Evolutionary conservation across 2,329 filamentous ascomycete species (phyloP).

Genomic region (Trichophyton mentagrophytes): DNA sequence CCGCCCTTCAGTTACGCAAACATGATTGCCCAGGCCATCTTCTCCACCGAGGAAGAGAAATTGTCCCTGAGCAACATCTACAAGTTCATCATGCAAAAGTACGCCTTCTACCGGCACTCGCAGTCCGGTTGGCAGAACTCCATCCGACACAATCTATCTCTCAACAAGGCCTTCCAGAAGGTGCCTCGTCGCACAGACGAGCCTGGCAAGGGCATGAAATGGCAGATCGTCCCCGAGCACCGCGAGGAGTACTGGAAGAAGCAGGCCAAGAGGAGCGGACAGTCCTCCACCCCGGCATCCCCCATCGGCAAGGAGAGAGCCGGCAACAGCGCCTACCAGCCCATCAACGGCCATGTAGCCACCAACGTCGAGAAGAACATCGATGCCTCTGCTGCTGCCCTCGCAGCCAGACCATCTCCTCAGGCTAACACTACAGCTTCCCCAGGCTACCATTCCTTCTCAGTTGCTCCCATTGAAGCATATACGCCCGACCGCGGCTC

Average conservation of each 20-base stretch:
- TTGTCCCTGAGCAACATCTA: conserved; percentile 89
- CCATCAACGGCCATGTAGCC: conserved; percentile 22
- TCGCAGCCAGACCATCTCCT: conserved; percentile 27
- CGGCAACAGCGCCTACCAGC: conserved; percentile 19
- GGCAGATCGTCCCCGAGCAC: conserved; percentile 77
- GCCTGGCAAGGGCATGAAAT: conserved; percentile 98
- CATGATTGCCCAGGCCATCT: conserved; percentile 91
- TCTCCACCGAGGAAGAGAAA: conserved; percentile 74
- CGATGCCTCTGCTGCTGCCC: conserved; percentile 26
- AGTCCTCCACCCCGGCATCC: conserved; percentile 35
- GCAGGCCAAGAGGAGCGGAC: conserved; percentile 32
- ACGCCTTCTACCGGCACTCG: conserved; percentile 81
- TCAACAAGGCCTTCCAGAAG: conserved; percentile 92
- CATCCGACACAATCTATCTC: conserved; percentile 86
- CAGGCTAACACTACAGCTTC: conserved; percentile 27
- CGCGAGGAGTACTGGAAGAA: conserved; percentile 80
- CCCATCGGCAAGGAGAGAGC: conserved; percentile 32
- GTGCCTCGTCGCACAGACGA: conserved; percentile 85
- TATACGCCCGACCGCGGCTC: conserved; percentile 38
- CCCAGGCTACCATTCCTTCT: conserved; percentile 31
- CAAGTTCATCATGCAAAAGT: conserved; percentile 77
- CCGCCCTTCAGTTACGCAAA: conserved; percentile 94
- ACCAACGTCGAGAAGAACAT: conserved; percentile 10
- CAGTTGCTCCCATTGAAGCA: conserved; percentile 32
- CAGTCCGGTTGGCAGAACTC: conserved; percentile 96